Conservation (phyloP, 805 yeast genomes). For the Yamadazyma tumulicola region DNA sequence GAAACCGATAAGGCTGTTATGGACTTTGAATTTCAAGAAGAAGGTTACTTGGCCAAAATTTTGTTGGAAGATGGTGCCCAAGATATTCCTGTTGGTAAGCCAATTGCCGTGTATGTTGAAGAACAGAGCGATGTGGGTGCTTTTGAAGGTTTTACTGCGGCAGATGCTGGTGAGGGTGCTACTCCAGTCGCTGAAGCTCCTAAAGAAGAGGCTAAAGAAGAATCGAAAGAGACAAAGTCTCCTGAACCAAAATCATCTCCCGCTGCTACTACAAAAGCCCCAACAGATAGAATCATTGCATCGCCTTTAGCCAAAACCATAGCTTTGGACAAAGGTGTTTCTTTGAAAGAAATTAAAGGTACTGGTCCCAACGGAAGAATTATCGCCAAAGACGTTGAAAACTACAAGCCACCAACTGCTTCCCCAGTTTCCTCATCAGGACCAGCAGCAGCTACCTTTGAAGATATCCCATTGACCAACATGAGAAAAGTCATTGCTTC, state of each 20-base stretch:
- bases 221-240: constrained; percentile 17
- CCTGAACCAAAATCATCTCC: constrained; percentile 31
- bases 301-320: constrained; percentile 93
- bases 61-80: constrained; percentile 79
- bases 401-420: constrained; percentile 47
- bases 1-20: constrained; percentile 97
- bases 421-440: constrained; percentile 43
- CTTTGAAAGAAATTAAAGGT: constrained; percentile 81
- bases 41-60: constrained; percentile 86
- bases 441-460: constrained; percentile 52
- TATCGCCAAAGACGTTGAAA: constrained; percentile 85
- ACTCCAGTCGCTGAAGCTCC: constrained; percentile 29
- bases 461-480: constrained; percentile 79
- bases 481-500: constrained; percentile 94
- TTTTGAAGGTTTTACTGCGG: constrained; percentile 78
- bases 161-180: constrained; percentile 63
- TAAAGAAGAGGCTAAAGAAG: constrained; percentile 24
- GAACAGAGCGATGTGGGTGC: constrained; percentile 81
- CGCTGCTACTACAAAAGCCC: constrained; percentile 29
- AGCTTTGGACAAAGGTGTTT: constrained; percentile 88
- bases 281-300: constrained; percentile 76
- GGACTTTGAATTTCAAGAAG: constrained; percentile 99
- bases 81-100: constrained; percentile 91
- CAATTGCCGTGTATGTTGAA: constrained; percentile 96
- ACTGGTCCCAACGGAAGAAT: constrained; percentile 96